Percentiles rank a stretch among this genome's conserved stretches.
Conservation (phyloP, 495 filamentous ascomycete genomes). For the Barbatosphaeria neglecta region DNA sequence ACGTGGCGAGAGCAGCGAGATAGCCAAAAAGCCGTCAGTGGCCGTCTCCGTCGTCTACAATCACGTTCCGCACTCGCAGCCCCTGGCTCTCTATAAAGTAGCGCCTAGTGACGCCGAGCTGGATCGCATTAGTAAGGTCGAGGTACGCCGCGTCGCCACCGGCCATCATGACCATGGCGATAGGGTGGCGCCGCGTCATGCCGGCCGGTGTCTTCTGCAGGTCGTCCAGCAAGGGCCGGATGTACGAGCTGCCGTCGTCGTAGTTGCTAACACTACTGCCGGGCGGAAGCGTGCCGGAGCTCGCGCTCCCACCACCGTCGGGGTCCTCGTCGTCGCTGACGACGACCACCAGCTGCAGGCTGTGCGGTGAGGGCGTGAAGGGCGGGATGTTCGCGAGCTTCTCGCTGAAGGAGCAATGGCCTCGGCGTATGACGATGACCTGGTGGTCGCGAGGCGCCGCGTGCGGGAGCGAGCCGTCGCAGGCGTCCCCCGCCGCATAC, state of each 20-base stretch:
- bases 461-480: constrained; percentile 48
- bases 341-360: constrained; percentile 71
- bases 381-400: constrained; percentile 79
- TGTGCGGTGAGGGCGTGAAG: constrained; percentile 44
- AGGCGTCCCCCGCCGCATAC: constrained; percentile 61
- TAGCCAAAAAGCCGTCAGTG: too few species aligned
- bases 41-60: constrained; percentile 42
- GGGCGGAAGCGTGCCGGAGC: not conserved
- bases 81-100: constrained; percentile 78
- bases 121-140: constrained; percentile 45
- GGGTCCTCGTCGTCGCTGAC: constrained; percentile 55
- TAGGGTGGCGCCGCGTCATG: constrained; percentile 56
- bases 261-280: not conserved
- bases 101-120: constrained; percentile 61
- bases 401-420: constrained; percentile 70
- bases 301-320: constrained; percentile 8
- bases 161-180: constrained; percentile 76
- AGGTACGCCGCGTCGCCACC: constrained; percentile 60
- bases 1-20: too few species aligned
- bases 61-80: constrained; percentile 63
- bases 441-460: constrained; percentile 54
- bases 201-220: constrained; percentile 61
- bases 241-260: constrained; percentile 16
- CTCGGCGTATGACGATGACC: constrained; percentile 72
- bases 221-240: constrained; percentile 67